Percentiles rank a stretch among this genome's conserved stretches.
Evolutionary conservation across 768 basidiomycete genomes (phyloP).

Genomic region (Naganishia vaughanmartiniae): DNA sequence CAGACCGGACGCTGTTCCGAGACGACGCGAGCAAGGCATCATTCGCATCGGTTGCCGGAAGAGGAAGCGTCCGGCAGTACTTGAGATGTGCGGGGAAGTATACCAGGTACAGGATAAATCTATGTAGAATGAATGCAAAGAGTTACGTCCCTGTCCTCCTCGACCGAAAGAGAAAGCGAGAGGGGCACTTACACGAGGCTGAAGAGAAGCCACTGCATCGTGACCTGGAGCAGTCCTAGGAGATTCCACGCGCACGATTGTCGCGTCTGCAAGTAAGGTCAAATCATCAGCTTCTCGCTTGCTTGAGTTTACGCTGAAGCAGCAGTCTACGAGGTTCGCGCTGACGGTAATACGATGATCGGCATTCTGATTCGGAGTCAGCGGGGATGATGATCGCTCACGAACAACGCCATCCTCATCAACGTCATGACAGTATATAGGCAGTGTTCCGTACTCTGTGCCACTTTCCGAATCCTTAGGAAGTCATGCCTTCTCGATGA

Average conservation of each 20-base stretch:
- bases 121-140: conserved; percentile 46
- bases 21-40: conserved; percentile 30
- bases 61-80: conserved; percentile 52
- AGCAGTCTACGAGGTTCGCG: too few relatives aligned
- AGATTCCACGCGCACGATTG: conserved; percentile 51
- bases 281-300: background rate
- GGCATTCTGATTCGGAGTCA: too few relatives aligned
- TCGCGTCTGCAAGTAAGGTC: background rate
- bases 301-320: too few relatives aligned
- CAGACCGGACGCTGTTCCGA: background rate
- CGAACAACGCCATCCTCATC: too few relatives aligned
- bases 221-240: conserved; percentile 78
- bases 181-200: conserved; percentile 68
- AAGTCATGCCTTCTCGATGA: too few relatives aligned
- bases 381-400: too few relatives aligned
- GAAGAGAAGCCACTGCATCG: conserved; percentile 80
- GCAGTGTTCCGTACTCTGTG: too few relatives aligned
- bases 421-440: too few relatives aligned
- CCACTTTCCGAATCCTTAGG: too few relatives aligned
- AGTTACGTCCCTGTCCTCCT: too few relatives aligned
- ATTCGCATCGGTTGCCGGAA: conserved; percentile 22
- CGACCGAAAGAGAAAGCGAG: background rate
- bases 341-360: too few relatives aligned
- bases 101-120: conserved; percentile 82
- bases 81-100: conserved; percentile 87